phyloP scores from a whole-genome alignment of 129 eudicot species.

The Silybum marianum region DNA sequence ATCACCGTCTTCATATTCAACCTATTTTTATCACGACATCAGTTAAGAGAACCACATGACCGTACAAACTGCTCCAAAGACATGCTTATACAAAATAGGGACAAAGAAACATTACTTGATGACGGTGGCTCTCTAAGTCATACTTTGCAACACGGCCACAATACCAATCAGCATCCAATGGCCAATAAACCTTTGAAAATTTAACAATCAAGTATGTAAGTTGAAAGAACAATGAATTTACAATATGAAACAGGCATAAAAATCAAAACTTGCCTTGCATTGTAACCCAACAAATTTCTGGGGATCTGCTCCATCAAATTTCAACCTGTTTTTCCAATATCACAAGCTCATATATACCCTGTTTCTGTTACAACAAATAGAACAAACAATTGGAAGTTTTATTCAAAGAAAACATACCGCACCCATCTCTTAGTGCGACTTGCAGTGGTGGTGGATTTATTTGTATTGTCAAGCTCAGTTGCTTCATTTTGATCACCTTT shows the following conservation, averaged over 20 bases:
- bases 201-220: not conserved
- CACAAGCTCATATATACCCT: slow-evolving; percentile 13
- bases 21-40: slow-evolving; percentile 43
- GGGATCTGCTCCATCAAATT: slow-evolving; percentile 77
- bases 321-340: slow-evolving; percentile 56
- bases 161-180: slow-evolving; percentile 96
- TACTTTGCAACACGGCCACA: slow-evolving; percentile 59
- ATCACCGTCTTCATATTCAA: slow-evolving; percentile 85
- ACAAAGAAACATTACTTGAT: slow-evolving; percentile 57
- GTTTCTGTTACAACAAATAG: not conserved
- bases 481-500: slow-evolving; percentile 25
- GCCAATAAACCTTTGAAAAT: slow-evolving; percentile 82
- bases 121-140: slow-evolving; percentile 55
- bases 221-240: slow-evolving; percentile 2
- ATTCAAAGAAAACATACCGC: slow-evolving; percentile 41
- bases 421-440: slow-evolving; percentile 65
- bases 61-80: not conserved
- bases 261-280: slow-evolving; percentile 74
- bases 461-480: slow-evolving; percentile 16
- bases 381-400: not conserved
- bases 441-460: slow-evolving; percentile 35
- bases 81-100: slow-evolving; percentile 17
- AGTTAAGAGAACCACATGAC: slow-evolving; percentile 6
- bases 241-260: not conserved
- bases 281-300: slow-evolving; percentile 68